Evolutionary conservation across 345 rosid species (phyloP).

Genomic region (Schrenkiella parvula): DNA sequence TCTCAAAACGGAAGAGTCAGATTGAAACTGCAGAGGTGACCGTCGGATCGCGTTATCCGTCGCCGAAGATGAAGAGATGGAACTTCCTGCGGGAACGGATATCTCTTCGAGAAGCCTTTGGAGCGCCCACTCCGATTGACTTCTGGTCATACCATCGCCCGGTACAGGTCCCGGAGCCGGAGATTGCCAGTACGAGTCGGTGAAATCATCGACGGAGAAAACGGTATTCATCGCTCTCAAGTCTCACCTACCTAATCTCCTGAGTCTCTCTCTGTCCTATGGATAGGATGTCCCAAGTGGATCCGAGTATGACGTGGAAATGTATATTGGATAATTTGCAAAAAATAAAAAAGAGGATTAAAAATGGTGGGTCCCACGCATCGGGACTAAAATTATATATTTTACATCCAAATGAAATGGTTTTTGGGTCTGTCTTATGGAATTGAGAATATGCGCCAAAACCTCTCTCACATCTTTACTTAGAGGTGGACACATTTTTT

Average conservation of each 20-base stretch:
- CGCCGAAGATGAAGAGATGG: constrained; percentile 29
- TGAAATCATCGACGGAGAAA: constrained; percentile 55
- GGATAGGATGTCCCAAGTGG: not conserved
- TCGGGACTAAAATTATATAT: too few relatives aligned
- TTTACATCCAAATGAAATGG: too few relatives aligned
- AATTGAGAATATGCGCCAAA: too few relatives aligned
- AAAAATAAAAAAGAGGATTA: not conserved
- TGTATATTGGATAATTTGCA: not conserved
- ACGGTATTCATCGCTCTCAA: constrained; percentile 30
- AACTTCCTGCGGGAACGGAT: constrained; percentile 12
- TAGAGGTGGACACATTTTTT: too few relatives aligned
- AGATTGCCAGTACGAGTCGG: constrained; percentile 45
- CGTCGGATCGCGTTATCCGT: constrained; percentile 21
- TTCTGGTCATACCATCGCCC: constrained; percentile 40
- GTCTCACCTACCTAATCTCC: constrained; percentile 4
- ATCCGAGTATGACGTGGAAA: not conserved
- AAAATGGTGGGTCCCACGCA: not conserved
- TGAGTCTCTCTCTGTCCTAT: not conserved
- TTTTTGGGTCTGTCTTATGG: too few relatives aligned
- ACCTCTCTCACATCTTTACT: too few relatives aligned
- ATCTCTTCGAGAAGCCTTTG: constrained; percentile 48
- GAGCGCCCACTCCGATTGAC: constrained; percentile 62
- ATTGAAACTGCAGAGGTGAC: constrained; percentile 3
- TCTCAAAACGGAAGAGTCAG: constrained; percentile 36
- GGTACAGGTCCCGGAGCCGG: constrained; percentile 6